Percentiles rank a stretch among this genome's conserved stretches.
phyloP scores from a whole-genome alignment of 768 basidiomycete genomes.

The Lactarius akahatsu region DNA sequence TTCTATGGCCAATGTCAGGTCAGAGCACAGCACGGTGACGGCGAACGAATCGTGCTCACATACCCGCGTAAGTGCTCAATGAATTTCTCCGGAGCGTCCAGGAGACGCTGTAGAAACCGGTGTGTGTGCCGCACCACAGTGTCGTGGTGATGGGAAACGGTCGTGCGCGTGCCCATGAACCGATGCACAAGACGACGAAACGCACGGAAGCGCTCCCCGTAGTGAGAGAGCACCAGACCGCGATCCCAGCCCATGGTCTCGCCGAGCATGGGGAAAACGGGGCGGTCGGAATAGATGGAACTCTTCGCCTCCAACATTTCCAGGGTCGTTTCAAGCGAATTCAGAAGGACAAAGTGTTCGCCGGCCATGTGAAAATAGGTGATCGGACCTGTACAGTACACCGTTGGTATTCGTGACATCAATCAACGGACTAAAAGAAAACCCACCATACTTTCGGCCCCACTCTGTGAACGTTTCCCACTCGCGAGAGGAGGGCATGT shows the following conservation, averaged over 20 bases:
- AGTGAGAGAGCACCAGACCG: constrained; percentile 13
- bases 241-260: constrained; percentile 10
- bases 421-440: neutral
- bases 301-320: constrained; percentile 30
- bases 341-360: constrained; percentile 4
- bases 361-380: neutral
- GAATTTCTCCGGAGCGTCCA: constrained; percentile 15
- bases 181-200: constrained; percentile 10
- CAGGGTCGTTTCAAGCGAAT: constrained; percentile 15
- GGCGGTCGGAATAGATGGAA: constrained; percentile 26
- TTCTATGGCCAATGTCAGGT: neutral
- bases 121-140: constrained; percentile 18
- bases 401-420: neutral
- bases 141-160: constrained; percentile 1
- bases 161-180: constrained; percentile 15
- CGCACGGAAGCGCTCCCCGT: constrained; percentile 10
- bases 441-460: constrained; percentile 31
- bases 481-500: constrained; percentile 27
- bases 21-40: too few species aligned
- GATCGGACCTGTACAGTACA: constrained; percentile 8
- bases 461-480: constrained; percentile 32
- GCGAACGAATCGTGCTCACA: neutral
- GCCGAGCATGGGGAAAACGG: constrained; percentile 15
- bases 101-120: constrained; percentile 1
- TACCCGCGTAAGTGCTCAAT: constrained; percentile 17